Percentiles rank a stretch among this genome's conserved stretches.
Conservation (phyloP, 2,329 filamentous ascomycete genomes). For the Helicocarpus griseus region DNA sequence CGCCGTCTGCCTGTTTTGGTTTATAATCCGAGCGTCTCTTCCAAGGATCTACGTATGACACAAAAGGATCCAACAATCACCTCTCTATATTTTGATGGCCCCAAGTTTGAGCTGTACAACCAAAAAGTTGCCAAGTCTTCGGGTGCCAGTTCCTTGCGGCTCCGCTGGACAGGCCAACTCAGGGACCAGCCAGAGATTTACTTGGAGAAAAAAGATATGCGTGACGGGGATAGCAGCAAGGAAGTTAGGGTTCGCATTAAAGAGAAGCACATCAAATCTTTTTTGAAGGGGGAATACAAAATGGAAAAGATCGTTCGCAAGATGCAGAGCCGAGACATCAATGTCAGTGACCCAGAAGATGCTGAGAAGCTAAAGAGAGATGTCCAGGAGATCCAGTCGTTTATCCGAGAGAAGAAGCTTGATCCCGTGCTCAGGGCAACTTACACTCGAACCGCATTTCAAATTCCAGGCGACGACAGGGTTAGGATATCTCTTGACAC, state of each 20-base stretch:
- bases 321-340: constrained; percentile 62
- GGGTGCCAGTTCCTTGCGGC: constrained; percentile 70
- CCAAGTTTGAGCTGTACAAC: constrained; percentile 74
- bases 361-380: constrained; percentile 61
- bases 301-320: constrained; percentile 87
- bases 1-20: constrained; percentile 83
- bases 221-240: constrained; percentile 64
- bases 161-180: constrained; percentile 87
- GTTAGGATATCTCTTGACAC: constrained; percentile 91
- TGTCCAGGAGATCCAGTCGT: constrained; percentile 67
- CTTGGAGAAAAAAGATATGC: constrained; percentile 81
- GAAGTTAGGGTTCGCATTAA: constrained; percentile 80
- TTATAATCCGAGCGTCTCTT: constrained; percentile 71
- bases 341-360: constrained; percentile 56
- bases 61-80: constrained; percentile 81
- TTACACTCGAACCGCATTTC: constrained; percentile 90
- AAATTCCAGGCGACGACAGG: constrained; percentile 84
- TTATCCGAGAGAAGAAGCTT: constrained; percentile 66
- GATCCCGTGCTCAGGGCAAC: constrained; percentile 83
- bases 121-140: constrained; percentile 69
- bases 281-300: constrained; percentile 77
- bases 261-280: constrained; percentile 83
- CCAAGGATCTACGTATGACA: constrained; percentile 69
- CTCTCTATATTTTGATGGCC: constrained; percentile 90
- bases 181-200: constrained; percentile 67